Conservation (phyloP, 176 grass and related monocot genomes). For the Calamus simplicifolius region DNA sequence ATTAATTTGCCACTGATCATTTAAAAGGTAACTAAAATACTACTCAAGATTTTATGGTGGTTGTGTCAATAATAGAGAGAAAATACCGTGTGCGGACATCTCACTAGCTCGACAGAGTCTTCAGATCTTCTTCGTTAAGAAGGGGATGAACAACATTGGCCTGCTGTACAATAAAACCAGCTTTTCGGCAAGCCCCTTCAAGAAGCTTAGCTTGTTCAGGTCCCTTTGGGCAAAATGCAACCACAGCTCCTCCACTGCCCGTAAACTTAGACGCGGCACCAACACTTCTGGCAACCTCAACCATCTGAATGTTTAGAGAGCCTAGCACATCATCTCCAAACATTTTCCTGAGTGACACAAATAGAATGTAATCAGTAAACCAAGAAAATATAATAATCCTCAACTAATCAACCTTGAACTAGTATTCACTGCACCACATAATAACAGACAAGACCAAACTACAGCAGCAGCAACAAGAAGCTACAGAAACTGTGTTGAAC, state of each 20-base stretch:
- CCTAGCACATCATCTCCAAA: slow-evolving; percentile 77
- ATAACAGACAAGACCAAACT: too few relatives aligned
- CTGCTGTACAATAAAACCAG: slow-evolving; percentile 40
- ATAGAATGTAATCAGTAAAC: not conserved
- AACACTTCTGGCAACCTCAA: slow-evolving; percentile 54
- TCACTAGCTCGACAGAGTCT: slow-evolving; percentile 13
- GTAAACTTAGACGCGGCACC: slow-evolving; percentile 73
- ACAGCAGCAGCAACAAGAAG: too few relatives aligned
- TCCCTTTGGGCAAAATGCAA: slow-evolving; percentile 43
- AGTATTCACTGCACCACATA: too few relatives aligned
- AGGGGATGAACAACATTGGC: slow-evolving; percentile 32
- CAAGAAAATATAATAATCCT: too few relatives aligned
- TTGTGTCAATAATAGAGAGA: too few relatives aligned
- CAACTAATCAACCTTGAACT: too few relatives aligned
- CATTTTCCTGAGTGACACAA: slow-evolving; percentile 45
- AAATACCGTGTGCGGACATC: too few relatives aligned
- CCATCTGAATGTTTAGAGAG: slow-evolving; percentile 65
- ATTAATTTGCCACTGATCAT: too few relatives aligned
- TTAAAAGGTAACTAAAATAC: too few relatives aligned
- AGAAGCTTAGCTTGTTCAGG: slow-evolving; percentile 36
- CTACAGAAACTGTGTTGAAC: too few relatives aligned
- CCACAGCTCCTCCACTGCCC: slow-evolving; percentile 60
- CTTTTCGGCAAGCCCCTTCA: slow-evolving; percentile 25
- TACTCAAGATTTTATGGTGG: too few relatives aligned
- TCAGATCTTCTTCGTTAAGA: slow-evolving; percentile 31